These are phyloP conservation scores for Candida sithepensis DNA, from an alignment of 805 yeast species.

Conservation along the genomic window DNA sequence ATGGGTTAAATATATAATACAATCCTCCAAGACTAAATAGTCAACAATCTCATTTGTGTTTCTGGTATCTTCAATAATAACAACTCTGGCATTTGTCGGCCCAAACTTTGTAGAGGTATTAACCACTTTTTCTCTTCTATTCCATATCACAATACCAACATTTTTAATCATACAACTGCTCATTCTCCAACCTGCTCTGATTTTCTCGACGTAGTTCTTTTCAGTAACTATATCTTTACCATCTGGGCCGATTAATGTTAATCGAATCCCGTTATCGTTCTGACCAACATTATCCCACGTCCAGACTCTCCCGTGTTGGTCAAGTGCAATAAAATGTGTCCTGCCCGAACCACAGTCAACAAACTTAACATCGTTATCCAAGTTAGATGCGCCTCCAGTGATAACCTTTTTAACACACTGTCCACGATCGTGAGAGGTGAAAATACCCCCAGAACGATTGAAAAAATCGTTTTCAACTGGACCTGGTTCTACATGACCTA, in stretches of 20 bases:
- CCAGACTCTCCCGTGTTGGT: conserved; percentile 45
- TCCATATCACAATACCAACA: conserved; percentile 62
- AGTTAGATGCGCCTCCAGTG: conserved; percentile 3
- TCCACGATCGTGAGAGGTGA: conserved; percentile 3
- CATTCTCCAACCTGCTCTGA: conserved; percentile 67
- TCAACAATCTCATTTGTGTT: conserved; percentile 43
- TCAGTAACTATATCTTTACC: conserved; percentile 3
- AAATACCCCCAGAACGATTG: not conserved
- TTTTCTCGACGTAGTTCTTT: conserved; percentile 36
- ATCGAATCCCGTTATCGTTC: conserved; percentile 37
- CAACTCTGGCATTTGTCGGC: conserved; percentile 37
- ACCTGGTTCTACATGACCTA: conserved; percentile 36
- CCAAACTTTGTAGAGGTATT: conserved; percentile 23
- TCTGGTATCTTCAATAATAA: conserved; percentile 32
- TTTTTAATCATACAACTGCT: conserved; percentile 46
- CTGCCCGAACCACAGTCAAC: conserved; percentile 59
- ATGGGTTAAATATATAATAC: conserved; percentile 45
- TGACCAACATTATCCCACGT: conserved; percentile 55
- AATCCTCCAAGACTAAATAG: conserved; percentile 51
- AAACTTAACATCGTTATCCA: conserved; percentile 29
- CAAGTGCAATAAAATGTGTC: conserved; percentile 59
- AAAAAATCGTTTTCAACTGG: conserved; percentile 33
- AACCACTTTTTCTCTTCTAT: conserved; percentile 25
- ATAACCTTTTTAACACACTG: conserved; percentile 11
- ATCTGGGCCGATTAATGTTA: conserved; percentile 35